Conservation (phyloP, 441 rosid genomes). For the Populus tomentosa region DNA sequence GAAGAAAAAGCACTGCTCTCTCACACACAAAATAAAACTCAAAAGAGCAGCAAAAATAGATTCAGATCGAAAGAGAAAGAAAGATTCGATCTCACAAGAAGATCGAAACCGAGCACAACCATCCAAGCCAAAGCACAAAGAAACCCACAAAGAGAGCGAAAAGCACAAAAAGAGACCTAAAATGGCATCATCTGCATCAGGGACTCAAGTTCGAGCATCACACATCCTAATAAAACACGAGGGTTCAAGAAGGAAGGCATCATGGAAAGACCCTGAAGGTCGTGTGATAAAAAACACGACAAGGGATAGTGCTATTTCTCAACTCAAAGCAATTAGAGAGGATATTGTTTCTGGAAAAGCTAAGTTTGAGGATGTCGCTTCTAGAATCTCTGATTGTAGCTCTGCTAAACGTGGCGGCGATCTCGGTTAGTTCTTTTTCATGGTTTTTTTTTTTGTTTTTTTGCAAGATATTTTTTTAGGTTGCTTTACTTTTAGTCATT, state of each 20-base stretch:
- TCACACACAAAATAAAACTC: neutral
- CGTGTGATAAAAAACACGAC: conserved; percentile 58
- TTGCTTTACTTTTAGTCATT: neutral
- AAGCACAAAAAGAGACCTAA: conserved; percentile 39
- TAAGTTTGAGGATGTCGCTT: conserved; percentile 73
- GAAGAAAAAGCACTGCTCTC: neutral
- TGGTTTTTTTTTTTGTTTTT: neutral
- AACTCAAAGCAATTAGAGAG: conserved; percentile 65
- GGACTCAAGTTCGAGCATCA: conserved; percentile 68
- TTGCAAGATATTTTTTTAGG: neutral
- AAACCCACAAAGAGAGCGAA: conserved; percentile 20
- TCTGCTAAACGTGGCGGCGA: conserved; percentile 98
- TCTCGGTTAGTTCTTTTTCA: conserved; percentile 51
- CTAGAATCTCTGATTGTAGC: conserved; percentile 83
- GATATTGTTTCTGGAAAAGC: conserved; percentile 77
- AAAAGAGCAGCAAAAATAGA: neutral
- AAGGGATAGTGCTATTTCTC: conserved; percentile 64
- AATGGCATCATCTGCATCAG: conserved; percentile 45
- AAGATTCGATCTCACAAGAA: conserved; percentile 46
- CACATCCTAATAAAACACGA: conserved; percentile 90
- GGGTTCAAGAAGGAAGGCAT: conserved; percentile 85
- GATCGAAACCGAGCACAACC: conserved; percentile 33
- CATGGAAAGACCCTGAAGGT: conserved; percentile 98
- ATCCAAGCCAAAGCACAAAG: conserved; percentile 13
- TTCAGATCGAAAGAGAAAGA: conserved; percentile 50